Evolutionary conservation across 305 asterid genomes (phyloP), one percentile per base, ranked within the genome.

Genomic region (Rubia peregrina): DNA sequence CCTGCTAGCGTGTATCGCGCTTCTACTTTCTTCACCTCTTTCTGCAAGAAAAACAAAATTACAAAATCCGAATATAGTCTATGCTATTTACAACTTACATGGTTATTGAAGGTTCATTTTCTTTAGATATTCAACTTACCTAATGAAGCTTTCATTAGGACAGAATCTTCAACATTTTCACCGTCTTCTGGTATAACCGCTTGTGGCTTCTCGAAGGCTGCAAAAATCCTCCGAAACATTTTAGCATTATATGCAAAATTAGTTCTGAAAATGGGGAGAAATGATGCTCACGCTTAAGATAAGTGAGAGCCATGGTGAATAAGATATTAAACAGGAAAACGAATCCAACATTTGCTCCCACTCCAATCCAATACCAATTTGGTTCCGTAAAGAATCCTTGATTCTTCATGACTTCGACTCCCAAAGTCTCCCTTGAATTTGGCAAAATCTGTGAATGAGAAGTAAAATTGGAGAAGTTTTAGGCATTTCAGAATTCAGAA

Each of bases 301-400:
- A 89, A 73, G 89, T 79, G 71, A 91, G 91, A 74, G 98, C 95
- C 77, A 83, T 2, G 33, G 81, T 76, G 71, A 77, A 90, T 41
- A 88, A 71, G 77, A 79, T 70, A 78, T 94, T 94, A 82, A 85
- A 94, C 6, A 91, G 86, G 59, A 89, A 65, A 5, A 81, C 69
- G 65, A 89, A 85, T 74, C 95, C 99, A 59, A 82, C 63, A 36
- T 80, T 83, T 51, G 90, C 96, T 73, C 88, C 98, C 21, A 87
- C 68, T 64, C 96, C 97, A 53, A 94, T 94, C 99, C 99, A 94
- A 67, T 94, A 94, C 99, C 99, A 94, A 16, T 70, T 76, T 16
- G 87, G 93, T 73, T 88, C 98, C 6, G 90, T 83, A 61, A 88
- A 89, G 48, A 94, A 65, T 36, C 87, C 93, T 12, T 94, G 84